Evolutionary conservation across 2,329 filamentous ascomycete genomes (phyloP), one percentile per base, ranked within the genome.

Genomic region (Fusarium pilosicola): DNA sequence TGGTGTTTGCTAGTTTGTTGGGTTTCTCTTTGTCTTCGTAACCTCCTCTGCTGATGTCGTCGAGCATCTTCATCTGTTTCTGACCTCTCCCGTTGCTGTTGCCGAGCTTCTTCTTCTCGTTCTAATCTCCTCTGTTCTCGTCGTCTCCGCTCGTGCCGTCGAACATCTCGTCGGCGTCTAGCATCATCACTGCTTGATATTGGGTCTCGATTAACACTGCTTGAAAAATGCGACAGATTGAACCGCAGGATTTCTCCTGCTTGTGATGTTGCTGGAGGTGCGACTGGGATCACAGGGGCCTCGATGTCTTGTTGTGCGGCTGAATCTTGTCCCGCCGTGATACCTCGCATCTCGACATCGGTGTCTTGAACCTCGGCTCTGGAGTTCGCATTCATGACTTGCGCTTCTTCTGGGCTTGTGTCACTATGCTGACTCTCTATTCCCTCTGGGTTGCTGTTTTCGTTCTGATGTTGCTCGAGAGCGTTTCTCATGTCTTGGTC

Each of bases 281-380:
- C 6, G 5, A 2, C 0, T 30, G 46, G 46, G 2, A 32, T 4
- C 7, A 6, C 15, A 7, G 28, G 4, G 22, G 3, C 5, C 7
- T 32, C 46, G 7, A 13, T 32, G 2, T n/a, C 0, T n/a, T 18
- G 10, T 32, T 10, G 22, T 32, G 28, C 15, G 4, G 46, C 6
- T 12, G 14, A n/a, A 6, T 49, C 14, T 17, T n/a, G 15, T 24
- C 28, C 28, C 0, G 6, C 3, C 22, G 22, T n/a, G 4, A n/a
- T 9, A n/a, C 46, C 28, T 32, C 26, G 26, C 26, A 6, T n/a
- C n/a, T n/a, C 24, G 24, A 26, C 10, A 18, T 49, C 28, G 14
- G 14, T 10, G 6, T 0, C 11, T 30, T 17, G 9, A 18, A n/a
- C 4, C 14, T 49, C 22, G 7, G 4, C 15, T 12, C 15, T 3